A percentile compares a stretch with the other conserved stretches of the same genome.
Conservation (phyloP, 2,329 filamentous ascomycete species). For the Mariannaea elegans region DNA sequence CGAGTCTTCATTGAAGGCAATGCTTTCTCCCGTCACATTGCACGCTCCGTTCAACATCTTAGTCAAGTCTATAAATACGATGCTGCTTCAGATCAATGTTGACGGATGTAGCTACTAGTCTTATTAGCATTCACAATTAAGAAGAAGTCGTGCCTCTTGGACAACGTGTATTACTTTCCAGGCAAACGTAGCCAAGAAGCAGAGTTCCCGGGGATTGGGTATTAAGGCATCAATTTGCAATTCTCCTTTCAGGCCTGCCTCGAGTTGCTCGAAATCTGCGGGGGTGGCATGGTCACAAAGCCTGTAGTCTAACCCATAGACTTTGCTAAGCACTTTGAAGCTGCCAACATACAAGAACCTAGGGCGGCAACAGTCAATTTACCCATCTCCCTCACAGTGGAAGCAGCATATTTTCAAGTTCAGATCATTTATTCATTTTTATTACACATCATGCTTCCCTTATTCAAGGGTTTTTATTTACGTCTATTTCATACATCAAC, state of each 20-base stretch:
- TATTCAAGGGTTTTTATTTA: too few species aligned
- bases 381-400: too few species aligned
- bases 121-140: conserved; percentile 58
- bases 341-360: conserved; percentile 45
- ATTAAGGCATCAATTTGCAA: conserved; percentile 54
- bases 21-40: conserved; percentile 61
- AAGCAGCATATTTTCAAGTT: too few species aligned
- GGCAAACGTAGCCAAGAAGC: conserved; percentile 41
- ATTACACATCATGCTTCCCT: too few species aligned
- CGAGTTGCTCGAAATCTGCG: conserved; percentile 51
- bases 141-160: conserved; percentile 50
- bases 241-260: conserved; percentile 47
- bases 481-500: too few species aligned
- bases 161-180: conserved; percentile 39
- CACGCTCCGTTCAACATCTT: conserved; percentile 65
- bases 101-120: conserved; percentile 53
- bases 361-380: too few species aligned
- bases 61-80: conserved; percentile 60
- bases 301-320: conserved; percentile 42
- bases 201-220: conserved; percentile 54
- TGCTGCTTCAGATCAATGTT: conserved; percentile 60
- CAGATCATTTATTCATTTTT: too few species aligned
- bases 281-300: conserved; percentile 54
- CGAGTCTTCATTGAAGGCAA: conserved; percentile 55
- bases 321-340: conserved; percentile 40